Evolutionary conservation across 2,329 filamentous ascomycete species (phyloP).

Genomic region (Stemphylium vesicarium): DNA sequence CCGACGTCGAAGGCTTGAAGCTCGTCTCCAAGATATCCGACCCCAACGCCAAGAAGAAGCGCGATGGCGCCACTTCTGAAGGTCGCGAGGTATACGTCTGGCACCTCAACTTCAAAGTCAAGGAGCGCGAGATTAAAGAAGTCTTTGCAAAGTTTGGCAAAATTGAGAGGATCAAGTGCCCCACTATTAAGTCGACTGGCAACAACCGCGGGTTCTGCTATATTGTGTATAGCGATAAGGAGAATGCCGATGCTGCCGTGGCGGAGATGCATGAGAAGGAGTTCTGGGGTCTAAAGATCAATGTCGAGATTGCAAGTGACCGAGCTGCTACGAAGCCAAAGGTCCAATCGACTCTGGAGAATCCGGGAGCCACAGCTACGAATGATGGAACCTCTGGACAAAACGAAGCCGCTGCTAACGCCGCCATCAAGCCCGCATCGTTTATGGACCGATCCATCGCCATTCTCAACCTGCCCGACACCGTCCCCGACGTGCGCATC

Average conservation of each 20-base stretch:
- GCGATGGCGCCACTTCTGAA: constrained; percentile 82
- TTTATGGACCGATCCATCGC: constrained; percentile 72
- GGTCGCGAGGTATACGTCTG: constrained; percentile 85
- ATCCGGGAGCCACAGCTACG: constrained; percentile 45
- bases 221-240: constrained; percentile 73
- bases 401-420: constrained; percentile 34
- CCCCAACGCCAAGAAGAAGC: constrained; percentile 76
- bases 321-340: constrained; percentile 56
- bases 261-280: constrained; percentile 72
- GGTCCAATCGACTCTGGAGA: constrained; percentile 54
- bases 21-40: constrained; percentile 85
- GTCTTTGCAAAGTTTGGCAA: constrained; percentile 78
- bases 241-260: constrained; percentile 69
- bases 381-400: constrained; percentile 47
- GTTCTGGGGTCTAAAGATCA: constrained; percentile 70
- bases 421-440: constrained; percentile 24
- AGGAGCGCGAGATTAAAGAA: constrained; percentile 72
- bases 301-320: constrained; percentile 60
- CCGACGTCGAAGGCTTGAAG: constrained; percentile 68
- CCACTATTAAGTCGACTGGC: constrained; percentile 67
- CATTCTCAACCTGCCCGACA: constrained; percentile 87
- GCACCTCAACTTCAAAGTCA: constrained; percentile 82
- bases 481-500: constrained; percentile 86
- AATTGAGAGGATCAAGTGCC: constrained; percentile 74
- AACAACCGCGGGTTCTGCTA: constrained; percentile 80